Base-by-base conservation (phyloP, 2,329 filamentous ascomycete species). In the Epichloe brachyelytri region DNA sequence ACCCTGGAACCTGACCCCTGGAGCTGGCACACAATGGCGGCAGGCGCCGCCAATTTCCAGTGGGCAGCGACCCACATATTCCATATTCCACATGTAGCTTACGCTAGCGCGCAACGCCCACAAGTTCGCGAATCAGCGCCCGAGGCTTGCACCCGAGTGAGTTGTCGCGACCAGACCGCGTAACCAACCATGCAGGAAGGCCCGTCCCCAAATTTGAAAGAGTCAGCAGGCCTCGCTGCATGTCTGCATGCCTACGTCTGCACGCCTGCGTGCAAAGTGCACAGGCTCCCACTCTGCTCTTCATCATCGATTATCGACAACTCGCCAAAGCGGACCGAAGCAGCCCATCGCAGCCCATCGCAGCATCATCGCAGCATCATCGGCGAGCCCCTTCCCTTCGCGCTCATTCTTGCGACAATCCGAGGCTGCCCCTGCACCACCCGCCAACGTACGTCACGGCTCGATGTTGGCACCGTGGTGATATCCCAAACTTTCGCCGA, bases 161-260 rank as follows among this genome's bases (percentile, higher is more conserved):
- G 26, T 26, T 3, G 26, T 44, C 43, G 43, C 43, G 43, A 44
- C 43, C 22, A 30, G 57, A 63, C 61, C 62, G 60, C 61, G 61
- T 63, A 44, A 44, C 58, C 58, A 33, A 44, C 58, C 57, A 40
- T 20, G 37, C 36, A 49, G 47, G 12, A 39, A 36, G n/a, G 36
- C 47, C 47, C 26, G 26, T n/a, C 56, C 52, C 46, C 40, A 49
- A 56, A 49, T 30, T 10, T 10, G 26, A 26, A 8, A 26, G 26
- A 26, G 26, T 26, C 26, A 26, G 26, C 26, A 26, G 26, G 26
- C 26, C 26, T 26, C 7, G 26, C 26, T 4, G 26, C 22, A 7
- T 26, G 17, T 43, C 40, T 41, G 39, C 39, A 22, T 41, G 22
- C 5, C 22, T 1, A 26, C 22, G 10, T 22, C 48, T 51, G 47